Evolutionary conservation across 2,329 filamentous ascomycete genomes (phyloP).

Genomic region (Aspergillus nomiae): DNA sequence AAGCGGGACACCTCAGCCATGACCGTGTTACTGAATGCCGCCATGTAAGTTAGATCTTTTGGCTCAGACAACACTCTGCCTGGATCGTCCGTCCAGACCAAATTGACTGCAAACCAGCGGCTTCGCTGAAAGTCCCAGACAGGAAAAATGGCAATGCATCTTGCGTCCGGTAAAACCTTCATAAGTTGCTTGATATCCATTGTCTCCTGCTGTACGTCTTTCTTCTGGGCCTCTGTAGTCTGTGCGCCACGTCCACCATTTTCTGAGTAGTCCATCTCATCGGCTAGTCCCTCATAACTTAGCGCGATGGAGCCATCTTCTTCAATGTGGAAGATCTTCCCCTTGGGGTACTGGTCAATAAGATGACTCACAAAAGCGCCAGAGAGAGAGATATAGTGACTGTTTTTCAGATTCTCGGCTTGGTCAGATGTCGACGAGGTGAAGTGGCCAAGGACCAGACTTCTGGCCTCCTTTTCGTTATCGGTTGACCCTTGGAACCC

Average conservation of each 20-base stretch:
- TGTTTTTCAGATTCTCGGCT: neutral
- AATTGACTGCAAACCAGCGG: conserved; percentile 26
- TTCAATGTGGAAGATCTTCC: conserved; percentile 26
- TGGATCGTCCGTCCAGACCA: conserved; percentile 25
- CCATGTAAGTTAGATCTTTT: conserved; percentile 26
- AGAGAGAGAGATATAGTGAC: conserved; percentile 9
- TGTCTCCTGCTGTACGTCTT: conserved; percentile 13
- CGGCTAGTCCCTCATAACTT: conserved; percentile 22
- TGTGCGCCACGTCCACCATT: neutral
- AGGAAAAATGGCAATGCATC: conserved; percentile 28
- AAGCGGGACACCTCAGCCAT: conserved; percentile 30
- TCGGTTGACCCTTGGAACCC: neutral
- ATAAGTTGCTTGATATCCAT: conserved; percentile 18
- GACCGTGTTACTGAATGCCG: conserved; percentile 28
- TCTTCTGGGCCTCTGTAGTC: conserved; percentile 7
- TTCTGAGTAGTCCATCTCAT: conserved; percentile 12
- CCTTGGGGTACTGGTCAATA: conserved; percentile 22
- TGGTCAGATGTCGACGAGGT: conserved; percentile 15
- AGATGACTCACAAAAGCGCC: conserved; percentile 20
- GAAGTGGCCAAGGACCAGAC: conserved; percentile 15
- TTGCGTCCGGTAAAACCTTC: conserved; percentile 15
- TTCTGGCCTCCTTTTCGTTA: neutral
- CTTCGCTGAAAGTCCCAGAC: conserved; percentile 31
- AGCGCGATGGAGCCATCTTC: conserved; percentile 22
- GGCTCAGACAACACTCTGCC: conserved; percentile 20